These are phyloP conservation scores for Helenozyma baotianmanensis DNA, from an alignment of 805 yeast species.

Conservation along the genomic window DNA sequence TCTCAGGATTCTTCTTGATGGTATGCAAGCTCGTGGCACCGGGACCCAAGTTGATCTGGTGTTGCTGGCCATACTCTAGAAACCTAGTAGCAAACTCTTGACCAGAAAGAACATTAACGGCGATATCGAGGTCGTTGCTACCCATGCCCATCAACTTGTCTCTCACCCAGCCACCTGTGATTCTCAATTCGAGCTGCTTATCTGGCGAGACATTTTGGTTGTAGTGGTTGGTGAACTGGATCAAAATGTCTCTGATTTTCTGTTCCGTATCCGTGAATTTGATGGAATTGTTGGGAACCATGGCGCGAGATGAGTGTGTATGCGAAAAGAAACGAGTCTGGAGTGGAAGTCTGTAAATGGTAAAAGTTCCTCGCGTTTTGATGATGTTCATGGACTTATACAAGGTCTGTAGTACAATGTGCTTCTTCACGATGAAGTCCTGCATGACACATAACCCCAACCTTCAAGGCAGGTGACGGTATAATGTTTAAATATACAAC, in stretches of 20 bases:
- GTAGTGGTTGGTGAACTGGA: conserved; percentile 37
- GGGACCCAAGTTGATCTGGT: conserved; percentile 25
- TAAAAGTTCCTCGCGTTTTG: no score
- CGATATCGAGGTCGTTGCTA: conserved; percentile 88
- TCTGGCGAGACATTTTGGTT: conserved; percentile 18
- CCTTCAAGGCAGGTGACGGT: no score
- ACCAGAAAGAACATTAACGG: conserved; percentile 80
- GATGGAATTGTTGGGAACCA: conserved; percentile 12
- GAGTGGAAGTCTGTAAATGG: no score
- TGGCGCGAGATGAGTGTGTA: background rate
- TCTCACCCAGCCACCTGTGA: conserved; percentile 98
- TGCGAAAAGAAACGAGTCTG: no score
- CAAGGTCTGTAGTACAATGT: no score
- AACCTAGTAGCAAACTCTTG: conserved; percentile 74
- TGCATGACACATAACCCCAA: no score
- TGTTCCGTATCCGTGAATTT: conserved; percentile 38
- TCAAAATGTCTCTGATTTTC: conserved; percentile 36
- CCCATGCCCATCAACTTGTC: conserved; percentile 81
- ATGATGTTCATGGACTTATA: no score
- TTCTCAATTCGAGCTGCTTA: conserved; percentile 53
- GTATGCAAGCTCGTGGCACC: conserved; percentile 53
- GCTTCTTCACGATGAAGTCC: no score
- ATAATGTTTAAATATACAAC: no score
- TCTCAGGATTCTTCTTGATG: conserved; percentile 89
- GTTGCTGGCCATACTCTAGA: conserved; percentile 39